Evolutionary conservation across 2,329 filamentous ascomycete genomes (phyloP).

Genomic region (Arthrinium phaeospermum): DNA sequence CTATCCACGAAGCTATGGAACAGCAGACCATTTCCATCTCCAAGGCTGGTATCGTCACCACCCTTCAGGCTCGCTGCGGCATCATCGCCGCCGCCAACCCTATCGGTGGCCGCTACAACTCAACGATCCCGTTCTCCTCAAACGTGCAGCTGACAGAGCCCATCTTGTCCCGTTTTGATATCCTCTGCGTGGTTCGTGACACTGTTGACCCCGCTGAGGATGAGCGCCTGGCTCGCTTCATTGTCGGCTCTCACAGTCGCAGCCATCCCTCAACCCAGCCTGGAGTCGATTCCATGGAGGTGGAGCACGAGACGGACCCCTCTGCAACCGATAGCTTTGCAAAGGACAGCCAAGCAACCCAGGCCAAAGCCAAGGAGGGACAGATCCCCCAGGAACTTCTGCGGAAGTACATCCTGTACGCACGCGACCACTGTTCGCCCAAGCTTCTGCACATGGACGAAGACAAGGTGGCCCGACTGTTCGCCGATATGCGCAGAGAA

Average conservation of each 20-base stretch:
- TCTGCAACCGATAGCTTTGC: constrained; percentile 17
- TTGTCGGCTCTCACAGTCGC: constrained; percentile 90
- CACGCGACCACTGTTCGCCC: constrained; percentile 84
- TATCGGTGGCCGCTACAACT: constrained; percentile 95
- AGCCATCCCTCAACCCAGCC: constrained; percentile 71
- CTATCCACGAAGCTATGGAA: constrained; percentile 99
- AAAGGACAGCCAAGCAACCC: constrained; percentile 36
- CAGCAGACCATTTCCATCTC: constrained; percentile 99
- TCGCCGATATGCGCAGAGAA: constrained; percentile 95
- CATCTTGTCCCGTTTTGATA: constrained; percentile 97
- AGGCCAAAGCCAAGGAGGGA: constrained; percentile 52
- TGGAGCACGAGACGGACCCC: constrained; percentile 60
- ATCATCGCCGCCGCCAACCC: constrained; percentile 98
- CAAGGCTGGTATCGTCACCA: constrained; percentile 98
- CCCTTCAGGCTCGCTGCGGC: constrained; percentile 91
- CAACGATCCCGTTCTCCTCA: constrained; percentile 91
- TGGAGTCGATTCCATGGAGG: constrained; percentile 57
- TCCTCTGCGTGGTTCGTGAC: constrained; percentile 93
- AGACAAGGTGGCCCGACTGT: constrained; percentile 92
- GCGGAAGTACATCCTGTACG: constrained; percentile 96
- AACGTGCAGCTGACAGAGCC: constrained; percentile 98
- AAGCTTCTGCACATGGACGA: constrained; percentile 98
- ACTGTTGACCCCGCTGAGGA: constrained; percentile 93
- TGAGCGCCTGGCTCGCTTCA: constrained; percentile 90
- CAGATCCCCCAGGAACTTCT: constrained; percentile 90